A percentile compares a stretch with the other conserved stretches of the same genome.
Conservation (phyloP, 306 rosid genomes). For the Cucurbita ficifolia region DNA sequence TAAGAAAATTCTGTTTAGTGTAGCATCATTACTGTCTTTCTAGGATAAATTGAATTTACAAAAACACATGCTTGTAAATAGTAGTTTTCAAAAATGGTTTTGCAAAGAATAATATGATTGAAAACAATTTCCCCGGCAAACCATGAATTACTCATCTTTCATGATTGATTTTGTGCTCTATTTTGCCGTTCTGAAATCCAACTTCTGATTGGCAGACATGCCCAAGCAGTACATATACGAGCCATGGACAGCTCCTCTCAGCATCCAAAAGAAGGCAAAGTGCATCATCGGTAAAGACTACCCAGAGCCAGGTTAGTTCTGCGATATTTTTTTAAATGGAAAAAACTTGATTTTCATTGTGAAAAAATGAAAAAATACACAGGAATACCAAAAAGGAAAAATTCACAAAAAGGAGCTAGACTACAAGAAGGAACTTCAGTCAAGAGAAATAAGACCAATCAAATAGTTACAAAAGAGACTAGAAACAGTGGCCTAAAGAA, state of each 20-base stretch:
- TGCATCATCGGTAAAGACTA: constrained; percentile 87
- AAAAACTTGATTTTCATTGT: too few relatives aligned
- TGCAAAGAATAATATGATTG: neutral
- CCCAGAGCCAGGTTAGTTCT: constrained; percentile 68
- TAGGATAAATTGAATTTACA: neutral
- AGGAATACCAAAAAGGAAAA: too few relatives aligned
- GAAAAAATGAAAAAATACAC: too few relatives aligned
- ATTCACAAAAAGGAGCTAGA: too few relatives aligned
- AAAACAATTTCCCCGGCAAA: neutral
- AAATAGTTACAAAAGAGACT: too few relatives aligned
- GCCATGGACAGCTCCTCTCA: constrained; percentile 91
- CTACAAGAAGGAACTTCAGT: too few relatives aligned
- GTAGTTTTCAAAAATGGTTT: neutral
- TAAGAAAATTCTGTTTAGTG: neutral
- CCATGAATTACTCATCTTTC: constrained; percentile 3
- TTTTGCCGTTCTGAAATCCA: constrained; percentile 4
- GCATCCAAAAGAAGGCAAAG: constrained; percentile 74
- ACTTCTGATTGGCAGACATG: constrained; percentile 44
- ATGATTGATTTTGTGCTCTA: neutral
- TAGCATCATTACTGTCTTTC: neutral
- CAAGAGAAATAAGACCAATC: too few relatives aligned
- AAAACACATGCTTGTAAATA: neutral
- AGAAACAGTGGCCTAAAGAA: too few relatives aligned
- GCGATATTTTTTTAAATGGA: too few relatives aligned
- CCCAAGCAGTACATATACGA: constrained; percentile 83